phyloP scores from a whole-genome alignment of 2,329 filamentous ascomycete species.

The Metarhizium anisopliae region DNA sequence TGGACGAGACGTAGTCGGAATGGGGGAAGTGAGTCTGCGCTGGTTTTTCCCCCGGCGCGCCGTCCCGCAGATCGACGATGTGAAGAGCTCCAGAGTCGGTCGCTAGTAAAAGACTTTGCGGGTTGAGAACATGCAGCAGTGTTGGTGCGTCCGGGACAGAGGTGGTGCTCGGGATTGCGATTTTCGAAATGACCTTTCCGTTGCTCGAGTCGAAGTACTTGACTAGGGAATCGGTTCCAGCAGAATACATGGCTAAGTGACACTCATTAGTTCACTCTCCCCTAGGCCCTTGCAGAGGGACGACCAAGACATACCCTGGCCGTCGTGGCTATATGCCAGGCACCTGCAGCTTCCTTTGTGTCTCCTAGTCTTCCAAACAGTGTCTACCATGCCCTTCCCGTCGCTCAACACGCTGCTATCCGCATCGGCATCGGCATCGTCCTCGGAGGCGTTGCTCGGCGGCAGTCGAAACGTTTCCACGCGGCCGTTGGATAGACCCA shows the following conservation, averaged over 20 bases:
- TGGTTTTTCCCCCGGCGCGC: constrained; percentile 50
- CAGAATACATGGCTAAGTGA: constrained; percentile 49
- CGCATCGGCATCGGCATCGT: constrained; percentile 39
- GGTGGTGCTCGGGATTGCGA: constrained; percentile 58
- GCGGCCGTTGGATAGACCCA: constrained; percentile 77
- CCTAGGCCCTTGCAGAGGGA: not conserved
- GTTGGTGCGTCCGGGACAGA: constrained; percentile 61
- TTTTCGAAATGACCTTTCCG: constrained; percentile 69
- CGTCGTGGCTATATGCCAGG: constrained; percentile 71
- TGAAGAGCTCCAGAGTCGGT: constrained; percentile 88
- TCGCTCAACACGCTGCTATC: constrained; percentile 42
- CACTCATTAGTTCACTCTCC: constrained; percentile 8
- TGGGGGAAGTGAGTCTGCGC: constrained; percentile 79
- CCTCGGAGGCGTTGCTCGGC: constrained; percentile 38
- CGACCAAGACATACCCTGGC: constrained; percentile 45
- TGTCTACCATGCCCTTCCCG: constrained; percentile 70
- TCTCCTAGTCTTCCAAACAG: constrained; percentile 74
- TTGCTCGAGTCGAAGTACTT: constrained; percentile 49
- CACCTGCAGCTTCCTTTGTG: constrained; percentile 92
- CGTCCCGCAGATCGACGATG: constrained; percentile 71
- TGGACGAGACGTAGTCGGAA: constrained; percentile 83
- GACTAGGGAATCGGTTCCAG: constrained; percentile 50
- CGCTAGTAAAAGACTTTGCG: constrained; percentile 78
- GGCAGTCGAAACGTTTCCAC: constrained; percentile 76
- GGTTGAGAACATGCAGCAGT: constrained; percentile 73